These are phyloP conservation scores for Cucumis melo DNA, from an alignment of 306 rosid species.

Conservation along the genomic window DNA sequence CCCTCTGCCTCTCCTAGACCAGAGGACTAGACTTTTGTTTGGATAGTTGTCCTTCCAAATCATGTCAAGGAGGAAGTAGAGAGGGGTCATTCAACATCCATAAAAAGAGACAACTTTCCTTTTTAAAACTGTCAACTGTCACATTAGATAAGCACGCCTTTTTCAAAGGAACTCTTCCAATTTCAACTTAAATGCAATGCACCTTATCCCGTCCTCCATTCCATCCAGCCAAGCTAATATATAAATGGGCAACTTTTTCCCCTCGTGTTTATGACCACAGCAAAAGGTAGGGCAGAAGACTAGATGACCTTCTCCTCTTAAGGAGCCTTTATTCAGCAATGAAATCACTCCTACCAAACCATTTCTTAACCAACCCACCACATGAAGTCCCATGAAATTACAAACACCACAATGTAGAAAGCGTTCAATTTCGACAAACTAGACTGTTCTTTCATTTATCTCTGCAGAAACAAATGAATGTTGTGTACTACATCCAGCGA, in stretches of 20 bases:
- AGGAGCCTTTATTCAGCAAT: background rate
- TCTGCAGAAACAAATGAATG: no score
- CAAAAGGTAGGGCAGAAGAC: background rate
- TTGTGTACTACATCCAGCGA: background rate
- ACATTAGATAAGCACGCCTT: background rate
- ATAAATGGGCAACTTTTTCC: background rate
- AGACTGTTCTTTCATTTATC: background rate
- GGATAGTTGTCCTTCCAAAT: no score
- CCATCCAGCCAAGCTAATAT: background rate
- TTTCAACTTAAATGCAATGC: background rate
- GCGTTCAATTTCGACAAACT: background rate
- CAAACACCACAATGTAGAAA: background rate
- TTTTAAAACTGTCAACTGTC: background rate
- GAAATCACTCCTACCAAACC: background rate
- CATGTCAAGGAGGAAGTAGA: no score
- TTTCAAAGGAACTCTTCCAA: background rate
- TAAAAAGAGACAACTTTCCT: no score
- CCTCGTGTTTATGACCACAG: background rate
- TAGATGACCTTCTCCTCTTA: background rate
- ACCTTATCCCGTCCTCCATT: background rate
- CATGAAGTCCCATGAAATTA: background rate
- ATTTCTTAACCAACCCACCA: background rate
- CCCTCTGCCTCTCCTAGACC: no score
- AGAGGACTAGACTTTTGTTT: no score
- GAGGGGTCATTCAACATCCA: no score